Evolutionary conservation across 306 rosid genomes (phyloP).

Genomic region (Corylus avellana): DNA sequence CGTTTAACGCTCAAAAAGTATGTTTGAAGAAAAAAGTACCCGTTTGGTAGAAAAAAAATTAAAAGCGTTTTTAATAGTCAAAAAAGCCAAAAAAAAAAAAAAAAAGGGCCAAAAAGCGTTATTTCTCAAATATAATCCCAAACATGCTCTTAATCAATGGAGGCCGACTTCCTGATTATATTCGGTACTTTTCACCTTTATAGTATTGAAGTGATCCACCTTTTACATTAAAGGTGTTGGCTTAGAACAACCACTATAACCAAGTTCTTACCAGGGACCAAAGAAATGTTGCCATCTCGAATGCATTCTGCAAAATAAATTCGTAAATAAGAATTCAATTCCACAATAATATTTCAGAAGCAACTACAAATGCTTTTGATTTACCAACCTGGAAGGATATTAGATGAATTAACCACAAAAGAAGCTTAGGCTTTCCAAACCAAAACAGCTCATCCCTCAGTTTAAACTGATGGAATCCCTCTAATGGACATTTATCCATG

Average conservation of each 20-base stretch:
- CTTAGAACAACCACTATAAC: not conserved
- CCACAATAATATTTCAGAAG: conserved; percentile 1
- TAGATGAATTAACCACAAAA: conserved; percentile 66
- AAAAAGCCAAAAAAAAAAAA: too few relatives aligned
- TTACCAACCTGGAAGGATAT: conserved; percentile 76
- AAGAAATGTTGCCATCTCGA: conserved; percentile 88
- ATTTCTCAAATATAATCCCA: too few relatives aligned
- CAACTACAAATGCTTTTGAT: not conserved
- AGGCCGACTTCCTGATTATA: not conserved
- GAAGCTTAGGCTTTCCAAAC: conserved; percentile 85
- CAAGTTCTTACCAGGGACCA: conserved; percentile 88
- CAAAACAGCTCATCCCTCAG: conserved; percentile 88
- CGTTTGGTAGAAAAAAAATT: too few relatives aligned
- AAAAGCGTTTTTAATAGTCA: too few relatives aligned
- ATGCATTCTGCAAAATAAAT: conserved; percentile 73
- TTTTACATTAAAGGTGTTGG: not conserved
- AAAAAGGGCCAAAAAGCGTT: too few relatives aligned
- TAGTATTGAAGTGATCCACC: not conserved
- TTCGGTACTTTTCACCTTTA: not conserved
- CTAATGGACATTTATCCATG: conserved; percentile 42
- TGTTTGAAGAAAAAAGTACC: too few relatives aligned
- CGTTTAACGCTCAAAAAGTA: too few relatives aligned
- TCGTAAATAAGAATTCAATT: not conserved
- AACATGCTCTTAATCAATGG: not conserved
- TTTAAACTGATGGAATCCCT: conserved; percentile 48